Percentiles rank a stretch among this genome's conserved stretches.
Conservation (phyloP, 805 yeast species). For the Saccharomycopsis selenospora region DNA sequence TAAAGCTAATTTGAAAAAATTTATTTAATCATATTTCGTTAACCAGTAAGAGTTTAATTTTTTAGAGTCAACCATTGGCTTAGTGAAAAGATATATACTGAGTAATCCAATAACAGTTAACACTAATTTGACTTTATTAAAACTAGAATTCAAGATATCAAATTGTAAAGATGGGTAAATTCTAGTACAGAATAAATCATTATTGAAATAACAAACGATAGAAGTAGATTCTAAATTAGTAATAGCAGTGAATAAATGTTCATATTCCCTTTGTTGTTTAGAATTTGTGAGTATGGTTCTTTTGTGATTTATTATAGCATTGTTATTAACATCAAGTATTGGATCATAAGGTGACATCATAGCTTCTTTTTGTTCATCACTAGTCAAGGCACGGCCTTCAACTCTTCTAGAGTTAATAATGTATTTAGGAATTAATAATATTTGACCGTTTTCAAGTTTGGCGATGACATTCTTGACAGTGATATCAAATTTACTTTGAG, state of each 20-base stretch:
- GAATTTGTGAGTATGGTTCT: constrained; percentile 32
- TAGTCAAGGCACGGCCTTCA: constrained; percentile 43
- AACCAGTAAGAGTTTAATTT: constrained; percentile 51
- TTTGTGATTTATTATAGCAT: constrained; percentile 43
- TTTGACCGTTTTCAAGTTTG: constrained; percentile 51
- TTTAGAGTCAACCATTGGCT: constrained; percentile 51
- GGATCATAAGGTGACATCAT: constrained; percentile 62
- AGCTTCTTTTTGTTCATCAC: constrained; percentile 50
- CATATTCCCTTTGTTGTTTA: constrained; percentile 11
- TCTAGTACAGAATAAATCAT: constrained; percentile 72
- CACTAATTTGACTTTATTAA: constrained; percentile 59
- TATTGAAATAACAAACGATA: constrained; percentile 55
- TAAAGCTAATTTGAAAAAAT: too few species aligned
- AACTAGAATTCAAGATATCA: constrained; percentile 62
- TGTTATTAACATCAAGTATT: constrained; percentile 40
- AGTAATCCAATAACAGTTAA: constrained; percentile 50
- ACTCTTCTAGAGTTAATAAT: constrained; percentile 50
- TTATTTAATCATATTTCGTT: not conserved
- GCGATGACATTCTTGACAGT: constrained; percentile 59
- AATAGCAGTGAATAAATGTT: constrained; percentile 39
- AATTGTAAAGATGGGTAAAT: constrained; percentile 78
- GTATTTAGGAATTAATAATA: constrained; percentile 64
- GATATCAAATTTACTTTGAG: constrained; percentile 59
- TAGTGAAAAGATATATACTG: constrained; percentile 39
- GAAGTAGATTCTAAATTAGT: constrained; percentile 80